phyloP scores from a whole-genome alignment of 2,329 filamentous ascomycete genomes.

The Phaeosphaeria sp. region DNA sequence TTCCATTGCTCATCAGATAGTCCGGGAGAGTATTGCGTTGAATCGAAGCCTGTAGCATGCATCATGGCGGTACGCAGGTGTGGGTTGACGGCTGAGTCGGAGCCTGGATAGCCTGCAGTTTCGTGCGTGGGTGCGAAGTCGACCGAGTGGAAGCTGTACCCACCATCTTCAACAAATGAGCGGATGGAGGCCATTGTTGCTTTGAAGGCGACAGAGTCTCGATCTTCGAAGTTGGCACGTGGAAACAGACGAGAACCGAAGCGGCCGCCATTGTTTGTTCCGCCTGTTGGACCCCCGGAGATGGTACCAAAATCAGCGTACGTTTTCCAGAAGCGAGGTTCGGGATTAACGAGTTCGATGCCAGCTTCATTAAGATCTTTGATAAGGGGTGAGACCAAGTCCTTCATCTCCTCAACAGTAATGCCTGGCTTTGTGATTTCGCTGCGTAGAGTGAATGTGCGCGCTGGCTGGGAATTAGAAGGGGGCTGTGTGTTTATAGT shows the following conservation, averaged over 20 bases:
- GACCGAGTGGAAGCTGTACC: constrained; percentile 36
- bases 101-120: constrained; percentile 33
- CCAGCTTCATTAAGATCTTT: constrained; percentile 23
- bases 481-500: constrained; percentile 19
- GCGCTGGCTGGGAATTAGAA: constrained; percentile 5
- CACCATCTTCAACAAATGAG: constrained; percentile 32
- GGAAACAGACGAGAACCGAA: constrained; percentile 44
- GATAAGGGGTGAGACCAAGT: constrained; percentile 28
- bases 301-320: constrained; percentile 25
- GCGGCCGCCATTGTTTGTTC: constrained; percentile 19
- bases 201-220: constrained; percentile 18
- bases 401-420: constrained; percentile 17
- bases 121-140: constrained; percentile 31
- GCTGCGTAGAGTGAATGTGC: constrained; percentile 21
- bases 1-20: constrained; percentile 27
- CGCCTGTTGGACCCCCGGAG: constrained; percentile 25
- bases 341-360: constrained; percentile 22
- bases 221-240: constrained; percentile 29
- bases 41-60: constrained; percentile 38
- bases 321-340: constrained; percentile 22
- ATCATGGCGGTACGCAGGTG: constrained; percentile 30
- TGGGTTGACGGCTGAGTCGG: constrained; percentile 26
- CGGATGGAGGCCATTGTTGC: constrained; percentile 28
- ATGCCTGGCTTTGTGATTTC: constrained; percentile 28
- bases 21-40: constrained; percentile 22